Percentiles rank a stretch among this genome's conserved stretches.
phyloP scores from a whole-genome alignment of 176 grass and related monocot genomes.

The Lolium rigidum region DNA sequence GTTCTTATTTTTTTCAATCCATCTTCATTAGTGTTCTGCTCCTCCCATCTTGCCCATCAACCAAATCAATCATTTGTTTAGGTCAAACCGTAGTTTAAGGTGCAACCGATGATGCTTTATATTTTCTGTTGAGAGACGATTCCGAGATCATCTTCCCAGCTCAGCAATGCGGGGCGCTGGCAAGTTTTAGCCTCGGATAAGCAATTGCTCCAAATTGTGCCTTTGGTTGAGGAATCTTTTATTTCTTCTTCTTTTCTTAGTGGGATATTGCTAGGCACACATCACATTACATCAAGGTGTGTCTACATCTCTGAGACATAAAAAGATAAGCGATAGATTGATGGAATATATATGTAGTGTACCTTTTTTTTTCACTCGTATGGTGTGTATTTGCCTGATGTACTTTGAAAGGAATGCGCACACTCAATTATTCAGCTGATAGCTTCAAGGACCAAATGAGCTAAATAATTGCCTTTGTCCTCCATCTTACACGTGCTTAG shows the following conservation, averaged over 20 bases:
- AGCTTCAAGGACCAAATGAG: neutral
- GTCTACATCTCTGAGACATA: neutral
- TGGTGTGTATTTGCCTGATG: neutral
- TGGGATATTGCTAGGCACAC: constrained; percentile 33
- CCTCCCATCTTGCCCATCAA: neutral
- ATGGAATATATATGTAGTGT: neutral
- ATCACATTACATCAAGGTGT: neutral
- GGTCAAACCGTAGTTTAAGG: constrained; percentile 14
- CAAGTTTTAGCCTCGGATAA: constrained; percentile 1
- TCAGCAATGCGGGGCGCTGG: constrained; percentile 10
- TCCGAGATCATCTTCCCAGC: constrained; percentile 24
- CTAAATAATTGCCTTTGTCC: neutral
- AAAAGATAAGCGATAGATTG: neutral
- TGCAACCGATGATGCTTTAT: neutral
- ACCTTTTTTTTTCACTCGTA: neutral
- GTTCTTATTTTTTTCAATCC: too few species aligned
- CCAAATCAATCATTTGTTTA: neutral
- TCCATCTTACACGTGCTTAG: neutral
- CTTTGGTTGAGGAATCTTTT: constrained; percentile 17
- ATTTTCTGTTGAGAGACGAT: neutral
- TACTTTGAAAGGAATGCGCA: neutral
- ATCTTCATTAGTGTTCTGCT: neutral
- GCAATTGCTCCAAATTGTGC: neutral
- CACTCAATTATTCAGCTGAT: neutral
- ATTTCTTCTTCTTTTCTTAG: neutral